phyloP scores from a whole-genome alignment of 78 protist genomes.

The Dictyostelium purpureum region DNA sequence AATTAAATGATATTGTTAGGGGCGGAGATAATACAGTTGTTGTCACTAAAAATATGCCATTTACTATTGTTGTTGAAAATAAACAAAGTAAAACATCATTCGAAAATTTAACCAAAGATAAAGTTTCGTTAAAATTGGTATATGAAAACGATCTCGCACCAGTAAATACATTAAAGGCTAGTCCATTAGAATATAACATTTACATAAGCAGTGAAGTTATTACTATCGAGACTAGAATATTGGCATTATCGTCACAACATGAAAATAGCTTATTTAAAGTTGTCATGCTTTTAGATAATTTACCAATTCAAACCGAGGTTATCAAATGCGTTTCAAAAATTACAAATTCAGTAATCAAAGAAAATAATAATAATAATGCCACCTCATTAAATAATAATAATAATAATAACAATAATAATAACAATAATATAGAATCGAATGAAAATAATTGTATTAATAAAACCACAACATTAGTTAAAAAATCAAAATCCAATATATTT shows the following conservation, averaged over 20 bases:
- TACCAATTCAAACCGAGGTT: neutral
- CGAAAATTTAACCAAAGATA: neutral
- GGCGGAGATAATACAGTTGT: neutral
- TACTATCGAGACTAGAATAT: slow-evolving; percentile 46
- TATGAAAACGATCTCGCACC: slow-evolving; percentile 18
- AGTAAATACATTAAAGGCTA: neutral
- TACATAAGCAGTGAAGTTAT: slow-evolving; percentile 17
- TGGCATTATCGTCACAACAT: slow-evolving; percentile 49
- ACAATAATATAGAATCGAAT: neutral
- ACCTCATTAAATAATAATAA: neutral
- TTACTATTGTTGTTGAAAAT: neutral
- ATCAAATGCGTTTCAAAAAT: slow-evolving; percentile 63
- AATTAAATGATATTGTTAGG: neutral
- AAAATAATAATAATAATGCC: neutral
- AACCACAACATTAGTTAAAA: neutral
- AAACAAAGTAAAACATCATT: neutral
- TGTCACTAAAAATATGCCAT: slow-evolving; percentile 54
- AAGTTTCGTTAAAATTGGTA: slow-evolving; percentile 15
- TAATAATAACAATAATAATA: neutral
- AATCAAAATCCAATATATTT: neutral
- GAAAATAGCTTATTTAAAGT: slow-evolving; percentile 37
- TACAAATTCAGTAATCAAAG: neutral
- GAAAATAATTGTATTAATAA: neutral
- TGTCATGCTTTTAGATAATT: neutral
- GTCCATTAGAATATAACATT: slow-evolving; percentile 48